A percentile compares a stretch with the other conserved stretches of the same genome.
Evolutionary conservation across 129 eudicot species (phyloP).

Genomic region (Glebionis coronaria): DNA sequence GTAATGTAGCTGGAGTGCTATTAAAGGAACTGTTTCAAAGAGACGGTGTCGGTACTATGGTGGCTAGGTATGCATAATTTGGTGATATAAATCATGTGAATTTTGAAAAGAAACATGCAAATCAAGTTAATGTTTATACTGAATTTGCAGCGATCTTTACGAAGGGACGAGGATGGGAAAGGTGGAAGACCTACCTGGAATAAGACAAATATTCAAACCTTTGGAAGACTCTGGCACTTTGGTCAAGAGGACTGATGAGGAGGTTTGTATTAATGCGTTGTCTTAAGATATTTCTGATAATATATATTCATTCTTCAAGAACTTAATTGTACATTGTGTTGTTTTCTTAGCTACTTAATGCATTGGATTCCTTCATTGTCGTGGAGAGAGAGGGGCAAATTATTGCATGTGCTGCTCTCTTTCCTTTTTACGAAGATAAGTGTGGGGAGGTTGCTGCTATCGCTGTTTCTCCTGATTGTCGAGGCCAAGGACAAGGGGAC

Average conservation of each 20-base stretch:
- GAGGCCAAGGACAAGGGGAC: constrained; percentile 99
- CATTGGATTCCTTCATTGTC: constrained; percentile 73
- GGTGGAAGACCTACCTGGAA: constrained; percentile 59
- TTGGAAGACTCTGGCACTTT: constrained; percentile 88
- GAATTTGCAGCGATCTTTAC: constrained; percentile 70
- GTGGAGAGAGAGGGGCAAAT: constrained; percentile 98
- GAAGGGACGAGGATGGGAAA: constrained; percentile 94
- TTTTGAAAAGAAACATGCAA: neutral
- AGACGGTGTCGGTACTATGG: constrained; percentile 99
- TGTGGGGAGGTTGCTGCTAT: constrained; percentile 94
- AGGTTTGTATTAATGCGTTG: constrained; percentile 38
- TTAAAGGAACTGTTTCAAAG: constrained; percentile 87
- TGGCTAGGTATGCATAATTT: constrained; percentile 68
- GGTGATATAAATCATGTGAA: neutral
- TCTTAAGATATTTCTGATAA: neutral
- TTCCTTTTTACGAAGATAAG: constrained; percentile 71
- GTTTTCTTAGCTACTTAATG: constrained; percentile 47
- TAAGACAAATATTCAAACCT: constrained; percentile 69
- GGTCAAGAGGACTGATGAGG: constrained; percentile 77
- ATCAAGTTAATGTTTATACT: constrained; percentile 14
- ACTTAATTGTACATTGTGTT: constrained; percentile 8
- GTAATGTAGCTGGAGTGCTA: constrained; percentile 79
- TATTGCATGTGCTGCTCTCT: constrained; percentile 90
- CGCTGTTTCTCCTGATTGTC: constrained; percentile 98
- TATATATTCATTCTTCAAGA: constrained; percentile 6